Evolutionary conservation across 2,329 filamentous ascomycete species (phyloP), one percentile per base, ranked within the genome.

Genomic region (Endothia cerciana): DNA sequence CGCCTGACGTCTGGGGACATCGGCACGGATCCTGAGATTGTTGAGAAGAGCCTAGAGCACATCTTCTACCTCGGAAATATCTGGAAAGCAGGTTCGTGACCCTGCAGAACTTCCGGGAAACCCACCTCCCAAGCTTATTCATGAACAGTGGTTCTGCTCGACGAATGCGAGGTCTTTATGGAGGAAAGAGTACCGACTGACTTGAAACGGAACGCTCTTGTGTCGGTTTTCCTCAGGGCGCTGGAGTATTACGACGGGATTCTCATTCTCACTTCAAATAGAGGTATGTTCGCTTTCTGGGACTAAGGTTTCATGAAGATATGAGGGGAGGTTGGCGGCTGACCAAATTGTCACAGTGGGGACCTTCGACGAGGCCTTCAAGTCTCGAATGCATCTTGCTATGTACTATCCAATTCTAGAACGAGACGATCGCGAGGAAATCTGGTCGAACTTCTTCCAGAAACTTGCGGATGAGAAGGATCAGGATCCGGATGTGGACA

Each of bases 1-100:
- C 69, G 72, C 13, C 75, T 79, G 2, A 78, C 77, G 1, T 77
- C 73, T 30, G 77, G 40, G 74, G 77, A 79, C 45, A 69, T 79
- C 2, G 77, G 77, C 0, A 75, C 72, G 0, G 69, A 73, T 0
- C 63, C 75, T 0, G 69, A 76, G 11, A 69, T 55, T 0, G 73
- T 77, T 1, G 77, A 79, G 64, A 72, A 70, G 38, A 76, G 77
- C 51, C 67, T 79, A 0, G 64, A 73, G 4, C 67, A 68, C 0
- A 72, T 78, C 1, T 51, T 80, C 3, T 58, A 73, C 15, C 60
- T 79, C 0, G 76, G 72, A 0, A 76, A 72, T 17, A 69, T 63
- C 2, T 78, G 76, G 74, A 49, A 49, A 49, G 45, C 45, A 49
- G 45, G 45, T 49, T 25, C 8, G 45, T 49, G 0, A 22, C n/a